Evolutionary conservation across 2,329 filamentous ascomycete species (phyloP).

Genomic region (Penicillium sumatraense): DNA sequence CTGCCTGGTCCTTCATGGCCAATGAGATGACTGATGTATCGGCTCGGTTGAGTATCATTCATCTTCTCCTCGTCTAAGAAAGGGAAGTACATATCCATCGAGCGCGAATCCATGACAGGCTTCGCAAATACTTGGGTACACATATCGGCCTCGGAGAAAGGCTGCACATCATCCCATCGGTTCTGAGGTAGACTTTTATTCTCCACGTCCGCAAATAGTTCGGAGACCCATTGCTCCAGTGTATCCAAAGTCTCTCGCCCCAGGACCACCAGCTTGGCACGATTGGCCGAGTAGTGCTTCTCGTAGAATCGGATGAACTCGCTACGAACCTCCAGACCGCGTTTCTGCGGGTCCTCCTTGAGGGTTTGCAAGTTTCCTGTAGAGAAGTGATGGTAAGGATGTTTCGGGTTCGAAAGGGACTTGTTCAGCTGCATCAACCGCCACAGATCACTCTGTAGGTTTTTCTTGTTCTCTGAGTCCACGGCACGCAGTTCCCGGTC

Average conservation of each 20-base stretch:
- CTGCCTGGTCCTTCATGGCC: conserved; percentile 93
- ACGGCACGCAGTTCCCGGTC: conserved; percentile 88
- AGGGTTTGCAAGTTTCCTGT: conserved; percentile 87
- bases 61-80: conserved; percentile 82
- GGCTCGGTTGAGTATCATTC: conserved; percentile 79
- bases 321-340: conserved; percentile 81
- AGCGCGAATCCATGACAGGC: conserved; percentile 85
- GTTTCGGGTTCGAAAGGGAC: conserved; percentile 81
- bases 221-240: conserved; percentile 79
- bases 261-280: conserved; percentile 88
- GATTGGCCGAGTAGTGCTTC: conserved; percentile 88
- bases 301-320: conserved; percentile 93
- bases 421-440: conserved; percentile 86
- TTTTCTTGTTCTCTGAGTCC: conserved; percentile 97
- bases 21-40: conserved; percentile 86
- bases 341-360: conserved; percentile 77
- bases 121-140: conserved; percentile 80
- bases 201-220: conserved; percentile 78
- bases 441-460: conserved; percentile 88
- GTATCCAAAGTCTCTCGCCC: conserved; percentile 82
- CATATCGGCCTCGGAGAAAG: conserved; percentile 64
- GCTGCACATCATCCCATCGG: conserved; percentile 67
- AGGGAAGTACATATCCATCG: conserved; percentile 79
- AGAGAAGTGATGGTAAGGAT: conserved; percentile 89
- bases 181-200: conserved; percentile 78